Percentiles rank a stretch among this genome's conserved stretches.
These are phyloP conservation scores for Aspergillus felis DNA, from an alignment of 2,329 filamentous ascomycete genomes.

Conservation along the genomic window DNA sequence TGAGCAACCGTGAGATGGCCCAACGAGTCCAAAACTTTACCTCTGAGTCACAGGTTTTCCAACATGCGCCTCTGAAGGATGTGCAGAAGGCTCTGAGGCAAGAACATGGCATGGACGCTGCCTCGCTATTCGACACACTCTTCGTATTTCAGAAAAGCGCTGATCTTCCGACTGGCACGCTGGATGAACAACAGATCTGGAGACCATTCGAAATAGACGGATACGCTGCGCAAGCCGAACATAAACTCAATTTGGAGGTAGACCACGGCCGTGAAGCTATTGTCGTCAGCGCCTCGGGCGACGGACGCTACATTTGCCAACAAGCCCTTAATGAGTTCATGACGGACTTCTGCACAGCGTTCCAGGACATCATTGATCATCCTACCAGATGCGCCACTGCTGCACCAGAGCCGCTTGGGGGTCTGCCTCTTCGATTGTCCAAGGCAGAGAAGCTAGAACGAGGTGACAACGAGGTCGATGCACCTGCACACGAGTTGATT, in stretches of 20 bases:
- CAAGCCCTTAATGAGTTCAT: constrained; percentile 15
- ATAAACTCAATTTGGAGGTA: constrained; percentile 29
- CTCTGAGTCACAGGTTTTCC: constrained; percentile 42
- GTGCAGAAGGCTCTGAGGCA: constrained; percentile 46
- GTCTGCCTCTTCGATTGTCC: constrained; percentile 17
- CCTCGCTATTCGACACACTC: constrained; percentile 45
- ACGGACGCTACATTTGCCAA: constrained; percentile 20
- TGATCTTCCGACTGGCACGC: constrained; percentile 4
- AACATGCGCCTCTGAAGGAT: constrained; percentile 49
- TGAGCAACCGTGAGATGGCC: constrained; percentile 40
- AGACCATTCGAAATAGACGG: constrained; percentile 17
- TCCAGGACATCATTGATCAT: constrained; percentile 26
- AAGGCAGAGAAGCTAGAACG: not conserved
- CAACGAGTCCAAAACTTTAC: constrained; percentile 45
- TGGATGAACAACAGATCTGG: constrained; percentile 21
- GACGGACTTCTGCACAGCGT: constrained; percentile 13
- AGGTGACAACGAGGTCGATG: not conserved
- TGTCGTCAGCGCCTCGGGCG: constrained; percentile 17
- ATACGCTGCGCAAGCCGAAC: constrained; percentile 23
- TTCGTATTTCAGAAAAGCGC: constrained; percentile 50
- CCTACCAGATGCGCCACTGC: constrained; percentile 21
- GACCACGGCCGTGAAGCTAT: constrained; percentile 23
- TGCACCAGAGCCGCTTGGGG: constrained; percentile 18
- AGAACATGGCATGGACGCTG: constrained; percentile 25
- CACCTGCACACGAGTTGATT: constrained; percentile 12